phyloP scores from a whole-genome alignment of 2,329 filamentous ascomycete species.

The Ascochyta viciae-villosae region DNA sequence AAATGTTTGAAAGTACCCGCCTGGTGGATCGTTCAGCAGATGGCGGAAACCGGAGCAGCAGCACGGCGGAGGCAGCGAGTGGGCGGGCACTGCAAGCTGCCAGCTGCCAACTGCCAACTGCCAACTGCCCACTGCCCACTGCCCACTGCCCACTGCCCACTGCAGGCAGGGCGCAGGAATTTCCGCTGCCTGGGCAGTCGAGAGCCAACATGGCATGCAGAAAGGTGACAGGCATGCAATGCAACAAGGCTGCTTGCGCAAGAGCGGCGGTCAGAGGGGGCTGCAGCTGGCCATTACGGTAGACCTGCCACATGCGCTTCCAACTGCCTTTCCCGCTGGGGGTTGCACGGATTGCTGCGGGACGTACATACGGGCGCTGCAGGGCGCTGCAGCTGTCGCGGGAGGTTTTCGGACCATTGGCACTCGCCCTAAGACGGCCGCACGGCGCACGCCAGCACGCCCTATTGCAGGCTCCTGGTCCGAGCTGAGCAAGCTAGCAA shows the following conservation, averaged over 20 bases:
- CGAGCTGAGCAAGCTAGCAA: slow-evolving; percentile 13
- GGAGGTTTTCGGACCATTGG: slow-evolving; percentile 35
- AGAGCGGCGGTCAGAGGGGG: slow-evolving; percentile 16
- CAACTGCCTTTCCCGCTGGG: slow-evolving; percentile 1
- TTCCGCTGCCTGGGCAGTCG: slow-evolving; percentile 14
- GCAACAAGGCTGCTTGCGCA: not conserved
- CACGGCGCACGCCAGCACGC: no score
- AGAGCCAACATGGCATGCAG: no score
- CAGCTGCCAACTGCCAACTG: no score
- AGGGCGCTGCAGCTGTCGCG: slow-evolving; percentile 15
- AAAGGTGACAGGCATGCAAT: not conserved
- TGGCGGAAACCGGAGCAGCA: no score
- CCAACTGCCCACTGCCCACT: no score
- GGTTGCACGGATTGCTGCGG: no score
- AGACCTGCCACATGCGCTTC: slow-evolving; percentile 26
- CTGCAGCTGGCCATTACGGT: slow-evolving; percentile 17
- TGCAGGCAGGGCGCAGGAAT: not conserved
- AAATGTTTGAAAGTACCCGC: slow-evolving; percentile 1
- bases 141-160: no score
- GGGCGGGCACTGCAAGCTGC: no score
- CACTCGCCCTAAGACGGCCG: slow-evolving; percentile 16
- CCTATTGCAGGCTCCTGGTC: no score
- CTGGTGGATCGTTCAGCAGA: not conserved
- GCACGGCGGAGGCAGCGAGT: no score
- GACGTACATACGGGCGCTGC: no score